Evolutionary conservation across 441 rosid species (phyloP).

Genomic region (Theobroma grandiflorum): DNA sequence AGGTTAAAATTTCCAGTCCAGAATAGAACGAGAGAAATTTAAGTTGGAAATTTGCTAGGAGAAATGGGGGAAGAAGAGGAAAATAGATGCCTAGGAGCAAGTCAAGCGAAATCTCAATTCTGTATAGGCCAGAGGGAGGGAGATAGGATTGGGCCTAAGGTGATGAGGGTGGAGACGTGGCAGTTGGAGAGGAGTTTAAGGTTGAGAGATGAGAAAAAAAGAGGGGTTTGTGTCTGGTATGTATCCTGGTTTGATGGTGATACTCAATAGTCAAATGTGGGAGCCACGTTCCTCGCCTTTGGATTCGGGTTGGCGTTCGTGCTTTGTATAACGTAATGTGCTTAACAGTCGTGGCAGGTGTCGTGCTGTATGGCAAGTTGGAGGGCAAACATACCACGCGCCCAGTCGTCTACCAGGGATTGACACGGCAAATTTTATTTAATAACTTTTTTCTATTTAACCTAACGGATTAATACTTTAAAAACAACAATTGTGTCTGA

Average conservation of each 20-base stretch:
- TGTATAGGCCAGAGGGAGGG: neutral
- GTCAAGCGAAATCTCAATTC: no score
- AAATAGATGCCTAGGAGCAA: neutral
- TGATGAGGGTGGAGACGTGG: conserved; percentile 32
- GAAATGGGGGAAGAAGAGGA: neutral
- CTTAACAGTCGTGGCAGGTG: neutral
- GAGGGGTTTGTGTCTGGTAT: neutral
- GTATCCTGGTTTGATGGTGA: neutral
- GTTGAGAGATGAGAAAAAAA: neutral
- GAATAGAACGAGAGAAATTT: neutral
- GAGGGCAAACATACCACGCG: neutral
- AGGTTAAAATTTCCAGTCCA: neutral
- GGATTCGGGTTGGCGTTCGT: neutral
- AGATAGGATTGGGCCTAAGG: conserved; percentile 10
- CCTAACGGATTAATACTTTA: neutral
- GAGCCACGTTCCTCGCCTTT: neutral
- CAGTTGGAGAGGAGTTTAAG: conserved; percentile 20
- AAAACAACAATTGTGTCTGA: no score
- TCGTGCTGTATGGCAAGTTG: neutral
- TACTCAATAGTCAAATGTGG: neutral
- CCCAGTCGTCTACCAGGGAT: neutral
- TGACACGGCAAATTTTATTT: neutral
- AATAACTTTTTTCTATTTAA: neutral
- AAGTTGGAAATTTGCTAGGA: neutral
- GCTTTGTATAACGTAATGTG: neutral